Conservation (phyloP, 2,329 filamentous ascomycete genomes). For the Fusarium decemcellulare region DNA sequence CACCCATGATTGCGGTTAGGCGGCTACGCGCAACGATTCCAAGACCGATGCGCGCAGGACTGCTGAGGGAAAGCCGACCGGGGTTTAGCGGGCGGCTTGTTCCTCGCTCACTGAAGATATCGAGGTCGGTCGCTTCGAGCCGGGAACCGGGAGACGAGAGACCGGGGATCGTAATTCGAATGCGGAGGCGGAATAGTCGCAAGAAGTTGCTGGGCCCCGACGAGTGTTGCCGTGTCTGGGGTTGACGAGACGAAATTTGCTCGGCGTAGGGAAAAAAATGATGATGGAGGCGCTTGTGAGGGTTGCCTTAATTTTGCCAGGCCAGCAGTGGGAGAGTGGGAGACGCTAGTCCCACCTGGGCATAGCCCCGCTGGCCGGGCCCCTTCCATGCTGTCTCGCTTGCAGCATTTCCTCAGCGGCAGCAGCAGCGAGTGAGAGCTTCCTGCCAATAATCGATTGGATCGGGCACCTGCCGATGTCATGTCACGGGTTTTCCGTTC, state of each 20-base stretch:
- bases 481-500: constrained; percentile 42
- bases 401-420: constrained; percentile 39
- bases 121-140: constrained; percentile 27
- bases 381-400: constrained; percentile 38
- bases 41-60: constrained; percentile 57
- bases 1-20: constrained; percentile 74
- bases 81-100: constrained; percentile 44
- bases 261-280: constrained; percentile 57
- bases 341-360: constrained; percentile 53
- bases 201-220: constrained; percentile 53
- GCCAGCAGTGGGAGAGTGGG: constrained; percentile 60
- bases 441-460: constrained; percentile 18
- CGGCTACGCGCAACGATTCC: constrained; percentile 63
- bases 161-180: constrained; percentile 20
- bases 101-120: constrained; percentile 39
- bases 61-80: constrained; percentile 49
- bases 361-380: constrained; percentile 33
- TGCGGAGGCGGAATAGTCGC: constrained; percentile 39
- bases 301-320: constrained; percentile 61
- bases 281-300: constrained; percentile 55
- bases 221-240: constrained; percentile 58
- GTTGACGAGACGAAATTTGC: constrained; percentile 61
- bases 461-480: constrained; percentile 22
- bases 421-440: constrained; percentile 24
- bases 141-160: constrained; percentile 13